Base-by-base conservation (phyloP, 106 monocot species). In the Dendrobium catenatum region DNA sequence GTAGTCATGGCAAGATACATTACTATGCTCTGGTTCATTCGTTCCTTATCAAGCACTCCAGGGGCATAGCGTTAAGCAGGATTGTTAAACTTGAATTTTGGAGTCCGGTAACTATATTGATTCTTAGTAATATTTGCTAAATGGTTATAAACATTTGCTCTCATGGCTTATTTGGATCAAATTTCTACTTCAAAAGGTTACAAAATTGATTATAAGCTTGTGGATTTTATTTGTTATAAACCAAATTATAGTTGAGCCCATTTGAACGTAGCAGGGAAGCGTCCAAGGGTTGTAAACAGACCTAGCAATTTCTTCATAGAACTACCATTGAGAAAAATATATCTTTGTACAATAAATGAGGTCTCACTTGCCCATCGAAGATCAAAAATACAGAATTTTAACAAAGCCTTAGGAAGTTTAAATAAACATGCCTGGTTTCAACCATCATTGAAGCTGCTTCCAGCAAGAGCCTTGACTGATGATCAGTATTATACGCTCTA, bases 361-460 rank as follows among this genome's bases (percentile, higher is more conserved):
- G 31, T 18, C 16, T 42, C 42, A 42, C 73, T 18, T 73, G 17
- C 1, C 9, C 40, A 40, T 18, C 18, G 29, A 68, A 68, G 27
- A 68, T 73, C 19, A 73, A 73, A 42, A 17, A 40, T 44, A 74
- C 0, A 44, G 43, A 74, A 74, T 72, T 11, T 33, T 72, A 64
- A 15, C 11, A 15, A 74, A 74, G 13, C 33, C 27, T 72, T 29
- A 42, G 42, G 74, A 74, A 44, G 42, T 16, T 82, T 66, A 79
- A 73, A 51, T 72, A 37, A 42, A 44, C 80, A 82, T 89, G 84
- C 99, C 95, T 95, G 64, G 99, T 78, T 48, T 99, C 99, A 77
- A 99, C 91, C 99, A 99, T 99, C 99, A 99, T 95, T 40, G 99
- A 99, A 85, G 95, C 95, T 72, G 95, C 99, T 88, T 99, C 93